Base-by-base conservation (phyloP, 306 rosid genomes). In the Castanospermum australe region DNA sequence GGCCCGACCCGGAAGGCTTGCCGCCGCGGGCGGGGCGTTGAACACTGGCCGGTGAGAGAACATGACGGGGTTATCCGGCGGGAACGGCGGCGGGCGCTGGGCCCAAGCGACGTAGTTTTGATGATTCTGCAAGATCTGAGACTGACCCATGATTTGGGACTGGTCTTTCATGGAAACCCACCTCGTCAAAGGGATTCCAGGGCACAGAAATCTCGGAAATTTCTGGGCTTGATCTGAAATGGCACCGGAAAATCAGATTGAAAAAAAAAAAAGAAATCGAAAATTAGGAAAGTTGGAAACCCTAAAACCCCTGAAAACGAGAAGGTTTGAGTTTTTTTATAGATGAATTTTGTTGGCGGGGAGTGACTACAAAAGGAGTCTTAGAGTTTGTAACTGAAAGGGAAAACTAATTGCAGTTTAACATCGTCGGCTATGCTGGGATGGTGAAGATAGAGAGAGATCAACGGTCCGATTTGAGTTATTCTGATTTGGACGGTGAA, bases 21-120 rank as follows among this genome's bases (percentile, higher is more conserved):
- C 52, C 20, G 54, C 0, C 18, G 14, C 14, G 0, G 17, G 41
- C 17, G 55, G 44, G 14, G 54, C 28, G 6, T 24, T 50, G 54
- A 79, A 83, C 14, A 45, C 20, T 20, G 30, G 78, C 35, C 61
- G 56, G 25, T 7, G 76, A 22, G 84, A 38, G 11, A 67, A 77
- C 83, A 72, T 32, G 18, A 45, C 57, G 10, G 85, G 45, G 51
- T 76, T 81, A 52, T 75, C 71, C 15, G 73, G 79, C 24, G 72
- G 81, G 2, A 65, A 55, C 4, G 80, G 74, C 10, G 73, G 81
- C 18, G 20, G 75, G 17, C 8, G 71, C 10, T 70, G 81, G 4
- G 86, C 67, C 84, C 89, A 88, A 74, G 71, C 76, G 36, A 71
- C 63, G 50, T 51, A 63, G 81, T 88, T 88, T 70, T 52, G 82